Conservation (phyloP, 768 basidiomycete genomes). For the Leccinellum luteum region DNA sequence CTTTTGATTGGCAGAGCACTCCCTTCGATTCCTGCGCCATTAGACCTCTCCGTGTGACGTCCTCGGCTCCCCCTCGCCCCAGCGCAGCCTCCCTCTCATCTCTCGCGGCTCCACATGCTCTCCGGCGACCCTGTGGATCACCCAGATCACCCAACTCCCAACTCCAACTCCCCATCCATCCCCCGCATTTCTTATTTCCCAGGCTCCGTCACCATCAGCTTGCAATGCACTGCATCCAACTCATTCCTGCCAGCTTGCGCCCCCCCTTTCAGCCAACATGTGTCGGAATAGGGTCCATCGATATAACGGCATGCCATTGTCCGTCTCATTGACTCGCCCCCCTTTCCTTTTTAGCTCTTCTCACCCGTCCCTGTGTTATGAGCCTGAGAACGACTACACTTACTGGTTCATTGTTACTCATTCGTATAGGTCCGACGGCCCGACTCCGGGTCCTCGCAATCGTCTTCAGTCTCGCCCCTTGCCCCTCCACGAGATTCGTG, state of each 20-base stretch:
- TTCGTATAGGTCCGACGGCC: background rate
- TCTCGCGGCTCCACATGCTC: constrained; percentile 1
- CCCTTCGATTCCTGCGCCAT: background rate
- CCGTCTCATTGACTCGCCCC: background rate
- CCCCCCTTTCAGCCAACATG: constrained; percentile 14
- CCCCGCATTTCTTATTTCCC: background rate
- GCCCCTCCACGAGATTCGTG: background rate
- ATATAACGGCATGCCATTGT: constrained; percentile 10
- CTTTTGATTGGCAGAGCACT: background rate
- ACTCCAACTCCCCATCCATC: background rate
- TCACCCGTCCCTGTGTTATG: constrained; percentile 1
- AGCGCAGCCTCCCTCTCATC: background rate
- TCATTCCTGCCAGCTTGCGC: constrained; percentile 7
- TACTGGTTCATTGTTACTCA: background rate
- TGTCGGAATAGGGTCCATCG: constrained; percentile 5
- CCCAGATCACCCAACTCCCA: background rate
- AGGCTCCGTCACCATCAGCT: background rate
- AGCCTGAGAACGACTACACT: constrained; percentile 11
- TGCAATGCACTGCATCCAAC: background rate
- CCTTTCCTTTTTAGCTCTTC: constrained; percentile 13
- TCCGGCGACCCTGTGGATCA: background rate
- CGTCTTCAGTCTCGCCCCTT: background rate
- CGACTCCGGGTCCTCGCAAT: background rate
- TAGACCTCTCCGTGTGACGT: background rate
- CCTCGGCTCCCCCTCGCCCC: background rate